Evolutionary conservation across 176 grass and related monocot species (phyloP).

Genomic region (Hsuehochloa calcarea): DNA sequence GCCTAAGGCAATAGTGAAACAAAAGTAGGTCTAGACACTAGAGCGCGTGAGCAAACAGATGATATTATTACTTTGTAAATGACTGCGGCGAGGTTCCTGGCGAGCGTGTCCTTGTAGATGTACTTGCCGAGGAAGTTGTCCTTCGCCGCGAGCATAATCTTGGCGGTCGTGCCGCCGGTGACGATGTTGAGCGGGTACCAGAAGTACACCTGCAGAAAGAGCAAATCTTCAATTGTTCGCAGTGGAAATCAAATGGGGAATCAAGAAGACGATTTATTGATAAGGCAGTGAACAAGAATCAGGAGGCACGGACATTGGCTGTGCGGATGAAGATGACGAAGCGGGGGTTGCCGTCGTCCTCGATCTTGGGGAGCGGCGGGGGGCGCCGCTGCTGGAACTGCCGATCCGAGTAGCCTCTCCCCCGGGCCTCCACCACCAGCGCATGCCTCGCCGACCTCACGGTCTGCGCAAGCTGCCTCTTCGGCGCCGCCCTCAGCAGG

Average conservation of each 20-base stretch:
- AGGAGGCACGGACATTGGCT: constrained; percentile 51
- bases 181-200: constrained; percentile 95
- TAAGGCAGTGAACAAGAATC: background rate
- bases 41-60: no score
- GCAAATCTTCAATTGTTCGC: background rate
- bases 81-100: constrained; percentile 77
- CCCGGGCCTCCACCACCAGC: constrained; percentile 64
- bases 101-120: constrained; percentile 89
- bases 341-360: constrained; percentile 79
- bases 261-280: background rate
- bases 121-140: constrained; percentile 97
- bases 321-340: constrained; percentile 96
- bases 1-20: background rate
- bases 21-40: background rate
- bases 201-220: constrained; percentile 68
- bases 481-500: constrained; percentile 18
- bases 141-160: constrained; percentile 95
- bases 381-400: constrained; percentile 51
- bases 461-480: constrained; percentile 33
- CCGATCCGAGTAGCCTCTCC: constrained; percentile 55
- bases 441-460: constrained; percentile 33
- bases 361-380: constrained; percentile 72
- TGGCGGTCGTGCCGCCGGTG: constrained; percentile 87
- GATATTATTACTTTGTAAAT: constrained; percentile 65
- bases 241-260: background rate